Conservation (phyloP, 805 yeast genomes). For the Pichia phayaonensis region DNA sequence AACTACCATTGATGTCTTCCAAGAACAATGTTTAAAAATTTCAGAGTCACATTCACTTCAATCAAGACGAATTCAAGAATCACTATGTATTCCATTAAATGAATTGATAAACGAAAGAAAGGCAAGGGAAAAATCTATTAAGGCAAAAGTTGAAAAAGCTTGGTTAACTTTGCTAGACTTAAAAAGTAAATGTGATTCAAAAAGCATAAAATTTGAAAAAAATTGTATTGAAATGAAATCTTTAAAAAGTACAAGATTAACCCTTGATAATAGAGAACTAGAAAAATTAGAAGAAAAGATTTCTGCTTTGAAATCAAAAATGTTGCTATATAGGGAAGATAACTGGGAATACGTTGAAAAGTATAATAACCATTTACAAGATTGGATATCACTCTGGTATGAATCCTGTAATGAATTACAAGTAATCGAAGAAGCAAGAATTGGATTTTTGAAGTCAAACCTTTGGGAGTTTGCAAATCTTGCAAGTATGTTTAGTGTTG, state of each 20-base stretch:
- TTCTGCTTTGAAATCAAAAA: slow-evolving; percentile 38
- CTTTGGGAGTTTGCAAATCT: slow-evolving; percentile 75
- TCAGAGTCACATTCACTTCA: slow-evolving; percentile 48
- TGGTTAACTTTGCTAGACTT: slow-evolving; percentile 20
- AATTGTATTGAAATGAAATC: slow-evolving; percentile 55
- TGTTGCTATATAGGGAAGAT: slow-evolving; percentile 38
- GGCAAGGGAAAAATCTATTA: slow-evolving; percentile 48
- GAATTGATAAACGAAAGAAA: slow-evolving; percentile 45
- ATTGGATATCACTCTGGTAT: slow-evolving; percentile 71
- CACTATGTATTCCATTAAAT: slow-evolving; percentile 44
- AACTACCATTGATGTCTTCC: slow-evolving; percentile 50
- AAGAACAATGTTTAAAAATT: slow-evolving; percentile 51
- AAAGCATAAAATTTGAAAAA: slow-evolving; percentile 43
- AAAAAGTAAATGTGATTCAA: slow-evolving; percentile 29
- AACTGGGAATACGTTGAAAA: slow-evolving; percentile 49
- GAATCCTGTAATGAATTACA: slow-evolving; percentile 55
- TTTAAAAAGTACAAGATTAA: slow-evolving; percentile 50
- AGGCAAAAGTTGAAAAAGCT: slow-evolving; percentile 37
- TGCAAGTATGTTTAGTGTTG: slow-evolving; percentile 67
- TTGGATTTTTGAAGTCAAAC: slow-evolving; percentile 60
- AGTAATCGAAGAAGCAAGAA: slow-evolving; percentile 62
- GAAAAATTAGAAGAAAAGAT: slow-evolving; percentile 52
- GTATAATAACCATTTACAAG: slow-evolving; percentile 48
- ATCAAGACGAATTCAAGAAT: slow-evolving; percentile 41
- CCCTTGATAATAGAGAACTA: slow-evolving; percentile 68